Base-by-base conservation (phyloP, 2,329 filamentous ascomycete species). In the Hirsutella thompsonii region DNA sequence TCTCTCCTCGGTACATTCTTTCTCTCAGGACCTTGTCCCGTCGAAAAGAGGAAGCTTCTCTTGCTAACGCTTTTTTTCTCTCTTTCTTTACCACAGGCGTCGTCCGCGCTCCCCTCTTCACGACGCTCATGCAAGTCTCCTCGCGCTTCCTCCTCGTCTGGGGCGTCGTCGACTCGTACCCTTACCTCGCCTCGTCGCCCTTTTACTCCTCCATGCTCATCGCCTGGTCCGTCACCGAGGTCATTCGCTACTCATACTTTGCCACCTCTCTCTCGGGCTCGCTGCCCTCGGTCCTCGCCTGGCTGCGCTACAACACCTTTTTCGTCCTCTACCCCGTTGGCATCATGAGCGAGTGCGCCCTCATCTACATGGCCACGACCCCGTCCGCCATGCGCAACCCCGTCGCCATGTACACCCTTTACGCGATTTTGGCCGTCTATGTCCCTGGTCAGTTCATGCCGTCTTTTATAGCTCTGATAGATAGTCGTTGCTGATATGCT, bases 161-260 rank as follows among this genome's bases (percentile, higher is more conserved):
- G 87, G 80, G 75, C 50, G 72, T 96, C 47, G 79, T 86, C 55
- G 72, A 79, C 56, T 69, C 72, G 33, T 94, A 90, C 66, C 84
- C 83, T 9, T 63, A 68, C 42, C 72, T 82, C 40, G 76, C 78
- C 44, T 54, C 64, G 39, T 75, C 69, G 46, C 64, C 72, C 18
- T 75, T 72, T 42, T 93, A 89, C 69, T 69, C 77, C 49, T 74
- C 72, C 52, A 87, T 94, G 85, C 72, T 96, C 44, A 55, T 81
- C 42, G 89, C 92, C 26, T 96, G 92, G 90, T 82, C 79, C 48
- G 61, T 86, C 44, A 95, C 92, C 45, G 92, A 98, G 66, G 83
- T 94, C 40, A 82, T 95, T 53, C 81, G 92, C 41, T 98, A 98
- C 72, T 75, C 77, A 37, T 98, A 85, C 71, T 96, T 96, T 59